Evolutionary conservation across 1,284 basidiomycete genomes (phyloP).

Genomic region (Leccinum pseudoinsigne): DNA sequence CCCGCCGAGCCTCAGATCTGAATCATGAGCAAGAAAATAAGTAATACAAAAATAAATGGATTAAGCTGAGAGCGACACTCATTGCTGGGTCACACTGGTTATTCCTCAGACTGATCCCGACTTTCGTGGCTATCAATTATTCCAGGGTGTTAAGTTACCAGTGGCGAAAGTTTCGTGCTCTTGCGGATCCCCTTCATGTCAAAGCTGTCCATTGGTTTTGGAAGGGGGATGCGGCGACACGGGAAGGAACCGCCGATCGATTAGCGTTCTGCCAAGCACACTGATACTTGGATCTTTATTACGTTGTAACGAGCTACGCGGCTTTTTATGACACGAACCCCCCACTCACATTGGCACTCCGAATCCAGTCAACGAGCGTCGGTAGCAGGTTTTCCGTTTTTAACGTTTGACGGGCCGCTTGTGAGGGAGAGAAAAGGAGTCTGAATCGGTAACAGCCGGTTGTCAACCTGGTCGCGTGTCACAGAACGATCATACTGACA

Average conservation of each 20-base stretch:
- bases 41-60: background rate
- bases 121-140: background rate
- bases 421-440: background rate
- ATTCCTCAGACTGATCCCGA: background rate
- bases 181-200: background rate
- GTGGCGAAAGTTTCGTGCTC: background rate
- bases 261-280: background rate
- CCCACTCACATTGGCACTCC: background rate
- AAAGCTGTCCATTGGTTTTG: background rate
- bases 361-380: background rate
- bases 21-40: background rate
- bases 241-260: background rate
- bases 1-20: background rate
- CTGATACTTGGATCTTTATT: background rate
- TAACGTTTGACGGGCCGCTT: slow-evolving; percentile 14
- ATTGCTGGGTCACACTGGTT: background rate
- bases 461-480: slow-evolving; percentile 2
- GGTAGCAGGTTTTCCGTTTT: background rate
- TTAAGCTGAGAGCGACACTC: background rate
- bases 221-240: background rate
- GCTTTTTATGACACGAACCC: background rate
- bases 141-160: background rate
- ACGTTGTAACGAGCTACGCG: slow-evolving; percentile 1
- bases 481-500: background rate
- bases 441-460: slow-evolving; percentile 8